These are phyloP conservation scores for Hygrophorus russula DNA, from an alignment of 768 basidiomycete genomes.

Conservation along the genomic window DNA sequence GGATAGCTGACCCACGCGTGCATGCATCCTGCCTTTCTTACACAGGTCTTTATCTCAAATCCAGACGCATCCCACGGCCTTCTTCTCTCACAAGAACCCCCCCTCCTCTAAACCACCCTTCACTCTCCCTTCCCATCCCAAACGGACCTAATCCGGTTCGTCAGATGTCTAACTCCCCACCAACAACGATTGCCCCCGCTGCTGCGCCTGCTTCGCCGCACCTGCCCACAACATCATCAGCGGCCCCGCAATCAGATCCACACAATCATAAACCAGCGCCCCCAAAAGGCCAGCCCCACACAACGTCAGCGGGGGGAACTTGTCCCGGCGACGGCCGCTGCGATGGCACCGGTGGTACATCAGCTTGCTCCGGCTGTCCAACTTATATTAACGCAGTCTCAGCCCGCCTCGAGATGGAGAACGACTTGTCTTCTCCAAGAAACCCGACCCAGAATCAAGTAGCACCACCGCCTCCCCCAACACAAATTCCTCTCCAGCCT, in stretches of 20 bases:
- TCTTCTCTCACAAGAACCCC: slow-evolving; percentile 39
- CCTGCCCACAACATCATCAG: slow-evolving; percentile 8
- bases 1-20: slow-evolving; percentile 9
- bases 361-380: slow-evolving; percentile 90
- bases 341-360: slow-evolving; percentile 93
- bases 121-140: slow-evolving; percentile 17
- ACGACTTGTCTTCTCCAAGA: background rate
- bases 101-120: slow-evolving; percentile 16
- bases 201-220: background rate
- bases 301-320: slow-evolving; percentile 41
- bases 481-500: background rate
- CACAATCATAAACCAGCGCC: background rate
- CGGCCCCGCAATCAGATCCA: background rate
- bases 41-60: slow-evolving; percentile 79
- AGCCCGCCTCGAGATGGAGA: slow-evolving; percentile 25
- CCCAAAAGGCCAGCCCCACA: slow-evolving; percentile 12
- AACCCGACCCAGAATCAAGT: background rate
- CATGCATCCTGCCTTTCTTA: slow-evolving; percentile 7
- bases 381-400: slow-evolving; percentile 64
- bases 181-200: background rate
- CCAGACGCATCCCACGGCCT: slow-evolving; percentile 65
- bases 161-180: slow-evolving; percentile 4
- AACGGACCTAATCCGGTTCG: slow-evolving; percentile 1
- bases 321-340: slow-evolving; percentile 98
- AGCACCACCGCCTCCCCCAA: slow-evolving; percentile 10